phyloP scores from a whole-genome alignment of 495 filamentous ascomycete genomes.

The Cercophora newfieldiana region DNA sequence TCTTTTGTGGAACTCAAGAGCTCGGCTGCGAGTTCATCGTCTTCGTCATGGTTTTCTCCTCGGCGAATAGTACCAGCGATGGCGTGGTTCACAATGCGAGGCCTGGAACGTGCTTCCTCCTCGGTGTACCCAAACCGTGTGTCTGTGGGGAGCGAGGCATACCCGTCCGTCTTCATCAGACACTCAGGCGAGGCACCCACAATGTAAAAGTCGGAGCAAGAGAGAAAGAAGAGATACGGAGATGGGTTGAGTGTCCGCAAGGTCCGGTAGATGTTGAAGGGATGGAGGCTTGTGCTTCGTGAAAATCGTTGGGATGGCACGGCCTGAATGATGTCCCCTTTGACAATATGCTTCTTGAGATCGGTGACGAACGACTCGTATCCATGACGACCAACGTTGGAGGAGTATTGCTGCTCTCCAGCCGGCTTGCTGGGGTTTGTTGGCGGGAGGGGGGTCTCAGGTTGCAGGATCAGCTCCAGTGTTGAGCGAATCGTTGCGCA shows the following conservation, averaged over 20 bases:
- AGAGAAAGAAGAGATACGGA: constrained; percentile 94
- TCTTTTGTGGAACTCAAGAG: constrained; percentile 84
- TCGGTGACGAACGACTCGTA: constrained; percentile 82
- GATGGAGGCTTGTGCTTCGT: constrained; percentile 83
- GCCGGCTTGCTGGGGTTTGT: constrained; percentile 69
- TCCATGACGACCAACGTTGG: constrained; percentile 85
- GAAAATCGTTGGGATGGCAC: constrained; percentile 93
- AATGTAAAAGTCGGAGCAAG: constrained; percentile 88
- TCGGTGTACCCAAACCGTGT: constrained; percentile 29
- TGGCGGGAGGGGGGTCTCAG: constrained; percentile 73
- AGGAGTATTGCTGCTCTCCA: constrained; percentile 69
- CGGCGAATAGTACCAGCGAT: constrained; percentile 94
- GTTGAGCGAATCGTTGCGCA: constrained; percentile 61
- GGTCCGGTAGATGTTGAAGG: constrained; percentile 98
- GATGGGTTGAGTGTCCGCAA: constrained; percentile 93
- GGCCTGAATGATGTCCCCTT: constrained; percentile 94
- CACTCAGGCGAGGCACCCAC: constrained; percentile 93
- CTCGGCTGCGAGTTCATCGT: constrained; percentile 74
- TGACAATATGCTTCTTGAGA: constrained; percentile 83
- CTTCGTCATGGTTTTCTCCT: constrained; percentile 76
- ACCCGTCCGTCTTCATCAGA: constrained; percentile 78
- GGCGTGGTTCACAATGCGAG: constrained; percentile 91
- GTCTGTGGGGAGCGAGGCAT: constrained; percentile 31
- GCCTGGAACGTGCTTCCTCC: constrained; percentile 43
- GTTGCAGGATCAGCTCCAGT: constrained; percentile 66